phyloP scores from a whole-genome alignment of 371 early-diverging fungal species.

The Mortierella sp. region DNA sequence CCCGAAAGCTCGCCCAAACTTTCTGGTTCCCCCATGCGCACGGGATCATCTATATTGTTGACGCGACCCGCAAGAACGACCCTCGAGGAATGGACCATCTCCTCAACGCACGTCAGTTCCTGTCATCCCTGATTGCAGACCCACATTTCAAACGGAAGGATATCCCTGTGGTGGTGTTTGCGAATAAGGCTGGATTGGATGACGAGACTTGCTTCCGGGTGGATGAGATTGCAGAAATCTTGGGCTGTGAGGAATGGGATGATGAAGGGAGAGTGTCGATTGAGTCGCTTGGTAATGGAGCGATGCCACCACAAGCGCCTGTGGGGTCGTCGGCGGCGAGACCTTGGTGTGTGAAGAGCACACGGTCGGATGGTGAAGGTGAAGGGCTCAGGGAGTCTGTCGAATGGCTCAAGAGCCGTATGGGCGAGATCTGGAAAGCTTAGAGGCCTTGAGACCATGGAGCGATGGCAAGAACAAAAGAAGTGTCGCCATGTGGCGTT shows the following conservation, averaged over 20 bases:
- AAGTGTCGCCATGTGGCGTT: conserved; percentile 5
- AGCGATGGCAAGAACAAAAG: background rate
- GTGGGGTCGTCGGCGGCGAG: conserved; percentile 7
- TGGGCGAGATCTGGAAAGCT: conserved; percentile 48
- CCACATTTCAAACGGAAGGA: conserved; percentile 43
- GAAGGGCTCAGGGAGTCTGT: conserved; percentile 51
- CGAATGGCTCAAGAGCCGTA: conserved; percentile 57
- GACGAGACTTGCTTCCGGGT: conserved; percentile 48
- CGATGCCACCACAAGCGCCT: background rate
- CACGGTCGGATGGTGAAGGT: conserved; percentile 45
- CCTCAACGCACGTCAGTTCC: conserved; percentile 54
- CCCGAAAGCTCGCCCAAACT: conserved; percentile 48
- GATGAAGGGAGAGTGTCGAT: background rate
- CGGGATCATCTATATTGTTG: conserved; percentile 55
- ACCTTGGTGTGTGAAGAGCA: conserved; percentile 58
- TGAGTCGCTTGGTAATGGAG: background rate
- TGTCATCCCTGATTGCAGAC: conserved; percentile 39
- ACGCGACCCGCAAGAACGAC: conserved; percentile 56
- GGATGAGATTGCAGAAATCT: conserved; percentile 57
- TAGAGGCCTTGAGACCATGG: too few species aligned
- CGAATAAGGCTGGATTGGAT: conserved; percentile 55
- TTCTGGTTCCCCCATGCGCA: conserved; percentile 58
- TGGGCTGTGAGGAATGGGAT: conserved; percentile 57
- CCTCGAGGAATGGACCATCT: conserved; percentile 54
- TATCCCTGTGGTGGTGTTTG: conserved; percentile 57